Evolutionary conservation across 2,329 filamentous ascomycete genomes (phyloP).

Genomic region (Bipolaris gigantea): DNA sequence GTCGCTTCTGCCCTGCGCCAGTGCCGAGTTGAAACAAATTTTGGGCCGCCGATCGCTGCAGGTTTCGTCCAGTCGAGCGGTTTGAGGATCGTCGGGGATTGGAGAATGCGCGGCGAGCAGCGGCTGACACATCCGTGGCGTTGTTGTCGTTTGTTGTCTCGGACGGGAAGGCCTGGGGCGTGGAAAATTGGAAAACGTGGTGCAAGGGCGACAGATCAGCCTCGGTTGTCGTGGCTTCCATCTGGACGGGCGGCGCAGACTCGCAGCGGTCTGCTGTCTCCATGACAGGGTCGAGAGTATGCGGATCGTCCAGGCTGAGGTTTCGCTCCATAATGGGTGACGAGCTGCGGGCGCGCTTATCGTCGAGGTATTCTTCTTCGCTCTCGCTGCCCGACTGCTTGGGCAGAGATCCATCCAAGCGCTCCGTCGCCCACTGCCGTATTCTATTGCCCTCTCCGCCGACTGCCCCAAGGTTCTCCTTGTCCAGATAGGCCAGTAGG

Average conservation of each 20-base stretch:
- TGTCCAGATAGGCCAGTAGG: constrained; percentile 81
- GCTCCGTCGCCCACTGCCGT: constrained; percentile 69
- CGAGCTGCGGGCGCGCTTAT: constrained; percentile 61
- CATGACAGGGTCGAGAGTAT: constrained; percentile 21
- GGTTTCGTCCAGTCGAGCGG: constrained; percentile 41
- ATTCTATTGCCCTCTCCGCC: constrained; percentile 76
- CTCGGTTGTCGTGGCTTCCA: constrained; percentile 36
- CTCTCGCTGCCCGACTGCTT: constrained; percentile 62
- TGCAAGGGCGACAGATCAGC: constrained; percentile 36
- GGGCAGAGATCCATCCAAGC: constrained; percentile 64
- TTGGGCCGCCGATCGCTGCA: constrained; percentile 38
- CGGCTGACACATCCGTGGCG: constrained; percentile 30
- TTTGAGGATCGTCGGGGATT: constrained; percentile 38
- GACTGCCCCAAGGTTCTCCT: constrained; percentile 72
- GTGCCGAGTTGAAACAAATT: constrained; percentile 57
- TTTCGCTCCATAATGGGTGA: constrained; percentile 62
- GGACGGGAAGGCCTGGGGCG: constrained; percentile 61
- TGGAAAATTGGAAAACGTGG: constrained; percentile 68
- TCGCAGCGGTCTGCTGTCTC: constrained; percentile 30
- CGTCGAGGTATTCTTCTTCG: constrained; percentile 66
- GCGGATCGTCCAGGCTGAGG: constrained; percentile 48
- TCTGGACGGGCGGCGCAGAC: constrained; percentile 47
- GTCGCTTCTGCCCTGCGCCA: constrained; percentile 71
- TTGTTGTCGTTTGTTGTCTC: constrained; percentile 42
- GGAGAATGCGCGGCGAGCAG: constrained; percentile 38